Conservation (phyloP, 495 filamentous ascomycete genomes). For the Penicillium cataractarum region DNA sequence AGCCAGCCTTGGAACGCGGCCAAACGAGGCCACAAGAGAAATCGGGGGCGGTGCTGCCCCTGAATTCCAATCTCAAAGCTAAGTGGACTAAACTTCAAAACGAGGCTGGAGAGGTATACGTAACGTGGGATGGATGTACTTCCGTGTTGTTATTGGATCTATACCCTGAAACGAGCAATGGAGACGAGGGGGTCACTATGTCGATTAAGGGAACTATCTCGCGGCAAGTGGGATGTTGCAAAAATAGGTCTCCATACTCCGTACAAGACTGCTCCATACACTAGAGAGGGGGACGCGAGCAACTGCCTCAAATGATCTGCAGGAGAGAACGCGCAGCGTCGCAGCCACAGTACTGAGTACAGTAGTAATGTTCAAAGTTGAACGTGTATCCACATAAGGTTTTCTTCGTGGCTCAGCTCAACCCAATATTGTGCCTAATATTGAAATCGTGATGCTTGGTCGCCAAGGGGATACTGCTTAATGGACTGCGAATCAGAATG, state of each 20-base stretch:
- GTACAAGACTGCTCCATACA: background rate
- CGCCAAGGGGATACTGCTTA: background rate
- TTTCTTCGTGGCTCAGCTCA: background rate
- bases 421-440: constrained; percentile 4
- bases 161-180: background rate
- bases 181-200: background rate
- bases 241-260: background rate
- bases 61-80: background rate
- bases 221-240: background rate
- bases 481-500: background rate
- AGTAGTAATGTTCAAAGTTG: too few relatives aligned
- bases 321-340: background rate
- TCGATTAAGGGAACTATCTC: background rate
- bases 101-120: background rate
- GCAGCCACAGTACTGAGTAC: background rate
- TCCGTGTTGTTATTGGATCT: background rate
- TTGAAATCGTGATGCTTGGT: background rate
- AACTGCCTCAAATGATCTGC: background rate
- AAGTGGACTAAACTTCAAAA: background rate
- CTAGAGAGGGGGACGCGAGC: background rate
- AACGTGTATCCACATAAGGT: background rate
- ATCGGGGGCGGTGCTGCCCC: constrained; percentile 6
- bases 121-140: background rate
- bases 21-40: background rate
- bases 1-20: background rate